These are phyloP conservation scores for Globisporangium canariense DNA, from an alignment of 352 stramenopile species.

Conservation along the genomic window DNA sequence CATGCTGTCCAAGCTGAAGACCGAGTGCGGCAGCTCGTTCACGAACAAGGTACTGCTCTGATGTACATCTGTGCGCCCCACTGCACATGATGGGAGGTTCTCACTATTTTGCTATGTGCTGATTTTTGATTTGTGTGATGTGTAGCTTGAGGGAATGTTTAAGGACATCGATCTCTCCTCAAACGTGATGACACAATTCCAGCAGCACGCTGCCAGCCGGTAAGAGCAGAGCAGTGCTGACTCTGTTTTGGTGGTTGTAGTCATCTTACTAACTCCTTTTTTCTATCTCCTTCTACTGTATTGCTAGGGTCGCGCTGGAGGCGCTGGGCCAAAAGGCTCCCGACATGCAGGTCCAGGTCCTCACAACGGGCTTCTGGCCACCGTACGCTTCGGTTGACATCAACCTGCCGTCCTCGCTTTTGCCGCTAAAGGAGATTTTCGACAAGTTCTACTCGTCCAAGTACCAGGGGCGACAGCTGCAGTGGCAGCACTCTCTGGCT, in stretches of 20 bases:
- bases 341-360: slow-evolving; percentile 96
- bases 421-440: slow-evolving; percentile 80
- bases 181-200: slow-evolving; percentile 93
- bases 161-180: slow-evolving; percentile 97
- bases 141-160: slow-evolving; percentile 98
- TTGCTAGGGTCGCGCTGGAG: slow-evolving; percentile 41
- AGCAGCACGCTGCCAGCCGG: slow-evolving; percentile 75
- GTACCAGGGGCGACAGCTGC: slow-evolving; percentile 85
- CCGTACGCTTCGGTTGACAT: slow-evolving; percentile 88
- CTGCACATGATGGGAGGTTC: not conserved
- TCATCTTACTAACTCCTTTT: not conserved
- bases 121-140: not conserved
- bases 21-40: slow-evolving; percentile 96
- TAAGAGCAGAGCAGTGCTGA: slow-evolving; percentile 20
- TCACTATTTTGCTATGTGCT: not conserved
- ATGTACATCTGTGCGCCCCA: not conserved
- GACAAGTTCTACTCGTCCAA: slow-evolving; percentile 88
- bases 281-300: not conserved
- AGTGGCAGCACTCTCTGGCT: slow-evolving; percentile 90
- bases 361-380: slow-evolving; percentile 98
- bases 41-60: slow-evolving; percentile 89
- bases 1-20: slow-evolving; percentile 98
- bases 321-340: slow-evolving; percentile 45
- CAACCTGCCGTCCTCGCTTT: slow-evolving; percentile 58
- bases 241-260: not conserved